Evolutionary conservation across 768 basidiomycete genomes (phyloP).

Genomic region (Dentipellis fragilis): DNA sequence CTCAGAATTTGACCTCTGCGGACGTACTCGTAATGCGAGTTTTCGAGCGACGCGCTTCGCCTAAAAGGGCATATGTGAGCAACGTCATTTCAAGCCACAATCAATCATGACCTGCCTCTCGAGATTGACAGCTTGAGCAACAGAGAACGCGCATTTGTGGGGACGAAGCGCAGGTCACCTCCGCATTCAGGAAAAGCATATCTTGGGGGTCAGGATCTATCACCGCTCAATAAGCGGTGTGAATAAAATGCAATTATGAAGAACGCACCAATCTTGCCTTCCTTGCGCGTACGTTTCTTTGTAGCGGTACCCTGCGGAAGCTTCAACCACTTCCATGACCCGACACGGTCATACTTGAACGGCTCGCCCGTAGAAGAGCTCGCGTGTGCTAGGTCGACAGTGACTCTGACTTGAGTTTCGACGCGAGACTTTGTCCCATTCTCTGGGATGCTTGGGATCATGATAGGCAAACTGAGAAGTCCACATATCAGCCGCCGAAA

Average conservation of each 20-base stretch:
- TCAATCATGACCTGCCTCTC: conserved; percentile 47
- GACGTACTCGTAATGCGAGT: conserved; percentile 73
- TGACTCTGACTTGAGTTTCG: conserved; percentile 88
- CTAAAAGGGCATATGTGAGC: conserved; percentile 24
- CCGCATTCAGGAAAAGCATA: conserved; percentile 60
- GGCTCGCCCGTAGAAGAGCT: conserved; percentile 50
- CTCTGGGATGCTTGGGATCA: conserved; percentile 77
- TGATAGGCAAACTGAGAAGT: conserved; percentile 55
- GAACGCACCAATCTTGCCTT: conserved; percentile 64
- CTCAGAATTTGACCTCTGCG: conserved; percentile 68
- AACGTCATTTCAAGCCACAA: too few relatives aligned
- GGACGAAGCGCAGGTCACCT: conserved; percentile 72
- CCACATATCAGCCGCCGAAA: not conserved
- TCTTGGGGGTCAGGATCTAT: conserved; percentile 61
- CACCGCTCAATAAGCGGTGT: conserved; percentile 3
- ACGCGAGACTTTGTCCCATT: conserved; percentile 84
- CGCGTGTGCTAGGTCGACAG: conserved; percentile 66
- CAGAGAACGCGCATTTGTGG: conserved; percentile 70
- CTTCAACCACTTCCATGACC: conserved; percentile 85
- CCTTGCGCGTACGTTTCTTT: conserved; percentile 76
- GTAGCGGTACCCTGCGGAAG: conserved; percentile 76
- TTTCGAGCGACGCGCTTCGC: conserved; percentile 88
- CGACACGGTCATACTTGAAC: conserved; percentile 65
- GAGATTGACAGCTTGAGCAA: conserved; percentile 80
- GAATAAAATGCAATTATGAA: conserved; percentile 14